Evolutionary conservation across 345 rosid genomes (phyloP).

Genomic region (Draba incana): DNA sequence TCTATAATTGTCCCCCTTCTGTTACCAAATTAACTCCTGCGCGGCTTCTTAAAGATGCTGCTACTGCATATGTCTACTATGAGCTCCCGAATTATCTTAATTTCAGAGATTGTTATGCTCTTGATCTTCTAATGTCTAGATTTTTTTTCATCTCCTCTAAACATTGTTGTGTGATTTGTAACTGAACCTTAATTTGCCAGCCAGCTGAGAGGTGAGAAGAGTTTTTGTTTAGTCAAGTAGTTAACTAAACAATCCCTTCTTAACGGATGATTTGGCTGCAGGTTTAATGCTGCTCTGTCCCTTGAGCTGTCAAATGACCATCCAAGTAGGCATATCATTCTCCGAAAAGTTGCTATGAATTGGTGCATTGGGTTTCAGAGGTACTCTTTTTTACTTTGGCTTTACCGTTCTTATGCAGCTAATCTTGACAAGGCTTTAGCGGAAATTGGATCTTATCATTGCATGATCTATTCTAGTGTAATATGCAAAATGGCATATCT

Average conservation of each 20-base stretch:
- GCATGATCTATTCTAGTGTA: constrained; percentile 13
- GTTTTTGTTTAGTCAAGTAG: constrained; percentile 7
- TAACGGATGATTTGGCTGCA: constrained; percentile 41
- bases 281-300: constrained; percentile 94
- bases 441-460: constrained; percentile 10
- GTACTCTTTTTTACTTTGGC: constrained; percentile 46
- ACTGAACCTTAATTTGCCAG: constrained; percentile 10
- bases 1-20: constrained; percentile 82
- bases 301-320: constrained; percentile 88
- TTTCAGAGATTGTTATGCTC: constrained; percentile 85
- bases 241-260: neutral
- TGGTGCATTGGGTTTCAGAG: constrained; percentile 99
- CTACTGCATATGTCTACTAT: constrained; percentile 97
- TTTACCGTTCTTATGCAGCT: constrained; percentile 16
- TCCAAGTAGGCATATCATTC: constrained; percentile 89
- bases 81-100: constrained; percentile 93
- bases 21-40: constrained; percentile 80
- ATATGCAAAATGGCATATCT: constrained; percentile 18
- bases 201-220: constrained; percentile 12
- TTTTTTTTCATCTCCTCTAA: constrained; percentile 18
- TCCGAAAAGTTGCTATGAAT: constrained; percentile 86
- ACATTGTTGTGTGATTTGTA: neutral
- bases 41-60: constrained; percentile 93
- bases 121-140: constrained; percentile 27
- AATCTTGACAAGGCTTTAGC: constrained; percentile 13